Conservation (phyloP, 768 basidiomycete genomes). For the Mrakia frigida region DNA sequence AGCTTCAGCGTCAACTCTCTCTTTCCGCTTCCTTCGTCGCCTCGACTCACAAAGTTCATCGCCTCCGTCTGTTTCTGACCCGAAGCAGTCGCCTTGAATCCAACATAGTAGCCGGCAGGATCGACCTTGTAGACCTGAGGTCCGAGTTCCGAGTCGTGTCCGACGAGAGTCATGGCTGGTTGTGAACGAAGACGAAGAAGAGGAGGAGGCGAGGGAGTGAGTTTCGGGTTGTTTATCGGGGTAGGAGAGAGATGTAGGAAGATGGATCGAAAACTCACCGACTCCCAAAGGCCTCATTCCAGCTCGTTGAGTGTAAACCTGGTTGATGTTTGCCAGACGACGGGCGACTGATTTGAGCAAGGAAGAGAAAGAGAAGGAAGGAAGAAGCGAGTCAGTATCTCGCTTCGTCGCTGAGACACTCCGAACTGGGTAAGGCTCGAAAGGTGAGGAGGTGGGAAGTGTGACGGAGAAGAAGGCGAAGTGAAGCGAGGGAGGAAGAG, state of each 20-base stretch:
- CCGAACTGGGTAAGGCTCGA: too few relatives aligned
- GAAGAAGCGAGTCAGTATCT: too few relatives aligned
- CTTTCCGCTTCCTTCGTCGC: background rate
- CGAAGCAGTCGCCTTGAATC: slow-evolving; percentile 93
- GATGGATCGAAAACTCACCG: slow-evolving; percentile 55
- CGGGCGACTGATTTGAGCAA: slow-evolving; percentile 62
- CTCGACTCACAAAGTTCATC: slow-evolving; percentile 66
- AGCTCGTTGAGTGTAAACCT: slow-evolving; percentile 96
- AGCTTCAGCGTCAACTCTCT: slow-evolving; percentile 20
- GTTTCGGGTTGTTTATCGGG: background rate
- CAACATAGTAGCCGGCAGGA: slow-evolving; percentile 96
- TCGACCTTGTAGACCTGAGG: slow-evolving; percentile 99
- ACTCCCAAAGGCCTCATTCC: slow-evolving; percentile 96
- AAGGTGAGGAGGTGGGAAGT: too few relatives aligned
- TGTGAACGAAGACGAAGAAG: too few relatives aligned
- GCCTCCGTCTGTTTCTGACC: slow-evolving; percentile 95
- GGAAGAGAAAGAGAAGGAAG: too few relatives aligned
- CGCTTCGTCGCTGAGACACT: too few relatives aligned
- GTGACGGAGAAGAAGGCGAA: too few relatives aligned
- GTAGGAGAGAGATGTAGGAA: too few relatives aligned
- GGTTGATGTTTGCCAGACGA: slow-evolving; percentile 93
- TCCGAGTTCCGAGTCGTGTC: slow-evolving; percentile 79
- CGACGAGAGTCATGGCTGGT: slow-evolving; percentile 51
- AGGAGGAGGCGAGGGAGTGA: background rate
- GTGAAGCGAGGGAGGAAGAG: background rate